phyloP scores from a whole-genome alignment of 1,139 yeast species.

The Geotrichum macrosporum region DNA sequence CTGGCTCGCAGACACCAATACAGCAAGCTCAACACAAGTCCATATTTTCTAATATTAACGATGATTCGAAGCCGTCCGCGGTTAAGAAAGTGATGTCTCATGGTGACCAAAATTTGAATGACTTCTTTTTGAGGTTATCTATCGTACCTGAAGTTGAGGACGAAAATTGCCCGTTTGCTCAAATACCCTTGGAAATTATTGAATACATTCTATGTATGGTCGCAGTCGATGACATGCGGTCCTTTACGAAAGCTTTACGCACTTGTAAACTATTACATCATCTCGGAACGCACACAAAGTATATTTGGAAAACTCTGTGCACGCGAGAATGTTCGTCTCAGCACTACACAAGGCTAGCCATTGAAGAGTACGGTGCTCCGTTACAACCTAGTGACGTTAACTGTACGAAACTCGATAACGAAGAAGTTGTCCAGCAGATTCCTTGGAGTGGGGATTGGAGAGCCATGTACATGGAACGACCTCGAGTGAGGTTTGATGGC shows the following conservation, averaged over 20 bases:
- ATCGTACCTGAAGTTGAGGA: constrained; percentile 41
- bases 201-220: constrained; percentile 50
- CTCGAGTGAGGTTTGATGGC: constrained; percentile 75
- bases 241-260: constrained; percentile 63
- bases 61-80: too few relatives aligned
- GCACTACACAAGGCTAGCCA: constrained; percentile 31
- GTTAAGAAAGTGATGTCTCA: neutral
- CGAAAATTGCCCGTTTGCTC: constrained; percentile 51
- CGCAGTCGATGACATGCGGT: constrained; percentile 48
- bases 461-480: constrained; percentile 46
- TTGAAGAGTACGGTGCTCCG: constrained; percentile 2
- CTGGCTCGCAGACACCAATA: too few relatives aligned
- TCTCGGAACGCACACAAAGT: constrained; percentile 54
- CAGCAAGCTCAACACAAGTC: too few relatives aligned
- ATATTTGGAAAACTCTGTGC: constrained; percentile 57
- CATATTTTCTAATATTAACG: too few relatives aligned
- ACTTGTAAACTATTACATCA: constrained; percentile 60
- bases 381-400: neutral
- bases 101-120: neutral
- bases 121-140: constrained; percentile 26
- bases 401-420: constrained; percentile 1
- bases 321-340: constrained; percentile 55
- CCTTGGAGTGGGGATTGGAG: constrained; percentile 37
- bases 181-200: constrained; percentile 64
- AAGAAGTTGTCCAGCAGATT: constrained; percentile 1